phyloP scores from a whole-genome alignment of 2,329 filamentous ascomycete species.

The Diaporthe amygdali region DNA sequence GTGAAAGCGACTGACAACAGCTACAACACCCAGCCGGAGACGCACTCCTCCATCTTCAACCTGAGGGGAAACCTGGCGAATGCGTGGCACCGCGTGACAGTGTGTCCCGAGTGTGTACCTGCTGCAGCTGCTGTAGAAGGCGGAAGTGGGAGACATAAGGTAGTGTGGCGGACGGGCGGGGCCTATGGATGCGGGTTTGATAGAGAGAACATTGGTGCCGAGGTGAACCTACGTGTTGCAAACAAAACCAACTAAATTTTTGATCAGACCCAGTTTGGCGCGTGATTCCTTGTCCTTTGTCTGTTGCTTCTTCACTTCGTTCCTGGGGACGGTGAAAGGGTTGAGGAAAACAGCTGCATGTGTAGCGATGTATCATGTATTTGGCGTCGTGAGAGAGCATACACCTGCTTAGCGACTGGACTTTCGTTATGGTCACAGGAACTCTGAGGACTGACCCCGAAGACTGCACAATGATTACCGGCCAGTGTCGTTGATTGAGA shows the following conservation, averaged over 20 bases:
- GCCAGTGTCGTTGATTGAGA: not conserved
- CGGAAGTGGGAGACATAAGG: constrained; percentile 22
- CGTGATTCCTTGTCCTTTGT: not conserved
- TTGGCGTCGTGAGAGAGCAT: not conserved
- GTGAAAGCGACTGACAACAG: constrained; percentile 71
- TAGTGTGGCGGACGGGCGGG: constrained; percentile 36
- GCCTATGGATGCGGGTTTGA: constrained; percentile 34
- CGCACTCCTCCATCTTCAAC: constrained; percentile 65
- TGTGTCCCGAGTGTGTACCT: constrained; percentile 38
- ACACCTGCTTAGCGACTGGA: not conserved
- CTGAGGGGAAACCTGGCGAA: constrained; percentile 68
- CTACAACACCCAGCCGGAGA: constrained; percentile 71
- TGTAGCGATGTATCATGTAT: not conserved
- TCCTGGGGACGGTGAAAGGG: too few species aligned
- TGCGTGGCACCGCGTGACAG: constrained; percentile 66
- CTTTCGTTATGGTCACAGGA: not conserved
- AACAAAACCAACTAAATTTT: not conserved
- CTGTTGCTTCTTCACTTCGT: not conserved
- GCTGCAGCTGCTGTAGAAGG: not conserved
- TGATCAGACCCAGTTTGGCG: not conserved
- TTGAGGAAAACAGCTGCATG: not conserved
- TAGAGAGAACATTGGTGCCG: constrained; percentile 27
- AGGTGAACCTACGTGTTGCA: not conserved
- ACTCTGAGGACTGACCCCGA: too few species aligned
- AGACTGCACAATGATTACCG: too few species aligned